Conservation (phyloP, 768 basidiomycete species). For the Dictyophora rubrovolvata region DNA sequence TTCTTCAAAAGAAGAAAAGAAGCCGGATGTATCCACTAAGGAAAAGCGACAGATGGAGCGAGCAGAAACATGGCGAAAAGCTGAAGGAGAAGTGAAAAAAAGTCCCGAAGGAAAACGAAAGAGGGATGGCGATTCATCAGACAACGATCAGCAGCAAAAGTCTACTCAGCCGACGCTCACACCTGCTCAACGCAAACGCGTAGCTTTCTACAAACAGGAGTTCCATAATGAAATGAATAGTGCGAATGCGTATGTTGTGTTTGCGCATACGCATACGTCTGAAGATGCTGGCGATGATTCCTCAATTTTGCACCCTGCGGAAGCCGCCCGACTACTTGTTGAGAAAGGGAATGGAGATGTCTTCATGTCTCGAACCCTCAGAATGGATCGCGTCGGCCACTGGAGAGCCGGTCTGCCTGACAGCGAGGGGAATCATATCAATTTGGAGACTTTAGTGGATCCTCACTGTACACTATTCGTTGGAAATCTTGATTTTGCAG, state of each 20-base stretch:
- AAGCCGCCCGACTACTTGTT: conserved; percentile 53
- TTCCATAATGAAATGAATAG: conserved; percentile 69
- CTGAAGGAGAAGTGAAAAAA: background rate
- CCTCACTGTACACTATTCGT: conserved; percentile 83
- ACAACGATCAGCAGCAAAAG: conserved; percentile 36
- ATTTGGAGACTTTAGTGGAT: conserved; percentile 36
- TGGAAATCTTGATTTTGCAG: conserved; percentile 86
- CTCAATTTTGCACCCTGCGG: conserved; percentile 47
- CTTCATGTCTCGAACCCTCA: conserved; percentile 70
- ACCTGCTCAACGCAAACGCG: conserved; percentile 79
- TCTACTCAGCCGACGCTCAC: conserved; percentile 42
- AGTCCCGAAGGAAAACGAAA: background rate
- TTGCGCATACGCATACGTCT: conserved; percentile 59
- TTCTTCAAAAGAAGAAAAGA: conserved; percentile 38
- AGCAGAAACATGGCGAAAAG: conserved; percentile 13
- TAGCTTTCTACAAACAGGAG: conserved; percentile 90
- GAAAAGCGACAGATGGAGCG: conserved; percentile 11
- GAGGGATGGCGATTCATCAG: conserved; percentile 13
- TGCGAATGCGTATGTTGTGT: conserved; percentile 86
- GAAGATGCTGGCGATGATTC: conserved; percentile 11
- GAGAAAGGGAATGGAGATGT: conserved; percentile 52
- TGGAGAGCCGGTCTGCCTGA: conserved; percentile 8
- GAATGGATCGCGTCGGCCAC: conserved; percentile 60
- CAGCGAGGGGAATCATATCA: conserved; percentile 16
- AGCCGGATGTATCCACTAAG: conserved; percentile 22